phyloP scores from a whole-genome alignment of 169 alveolate species.

The Plasmodium blacklocki region DNA sequence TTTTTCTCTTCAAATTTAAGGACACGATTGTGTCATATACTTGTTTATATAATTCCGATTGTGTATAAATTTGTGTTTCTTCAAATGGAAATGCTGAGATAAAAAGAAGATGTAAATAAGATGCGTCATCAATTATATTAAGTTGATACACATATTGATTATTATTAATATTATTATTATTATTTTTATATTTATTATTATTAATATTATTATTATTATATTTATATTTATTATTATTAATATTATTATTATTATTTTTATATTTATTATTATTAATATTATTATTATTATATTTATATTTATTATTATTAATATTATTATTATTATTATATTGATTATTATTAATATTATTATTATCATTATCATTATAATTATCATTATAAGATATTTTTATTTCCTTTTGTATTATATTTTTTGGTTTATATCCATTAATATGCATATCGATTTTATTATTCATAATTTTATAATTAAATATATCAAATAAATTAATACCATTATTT shows the following conservation, averaged over 20 bases:
- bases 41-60: slow-evolving; percentile 45
- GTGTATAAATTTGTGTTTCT: slow-evolving; percentile 10
- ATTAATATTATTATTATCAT: too few species aligned
- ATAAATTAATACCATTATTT: slow-evolving; percentile 15
- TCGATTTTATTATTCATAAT: slow-evolving; percentile 5
- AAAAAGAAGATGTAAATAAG: slow-evolving; percentile 29
- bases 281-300: background rate
- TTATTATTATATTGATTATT: too few species aligned
- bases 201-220: too few species aligned
- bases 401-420: too few species aligned
- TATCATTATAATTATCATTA: too few species aligned
- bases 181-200: too few species aligned
- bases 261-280: background rate
- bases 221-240: too few species aligned
- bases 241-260: too few species aligned
- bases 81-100: slow-evolving; percentile 26
- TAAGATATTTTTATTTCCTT: too few species aligned
- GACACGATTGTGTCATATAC: slow-evolving; percentile 32
- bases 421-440: background rate
- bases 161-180: background rate
- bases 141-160: background rate
- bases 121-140: background rate
- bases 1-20: slow-evolving; percentile 4
- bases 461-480: slow-evolving; percentile 34
- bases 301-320: background rate